Conservation (phyloP, 495 filamentous ascomycete genomes). For the Glarea lozoyensis region DNA sequence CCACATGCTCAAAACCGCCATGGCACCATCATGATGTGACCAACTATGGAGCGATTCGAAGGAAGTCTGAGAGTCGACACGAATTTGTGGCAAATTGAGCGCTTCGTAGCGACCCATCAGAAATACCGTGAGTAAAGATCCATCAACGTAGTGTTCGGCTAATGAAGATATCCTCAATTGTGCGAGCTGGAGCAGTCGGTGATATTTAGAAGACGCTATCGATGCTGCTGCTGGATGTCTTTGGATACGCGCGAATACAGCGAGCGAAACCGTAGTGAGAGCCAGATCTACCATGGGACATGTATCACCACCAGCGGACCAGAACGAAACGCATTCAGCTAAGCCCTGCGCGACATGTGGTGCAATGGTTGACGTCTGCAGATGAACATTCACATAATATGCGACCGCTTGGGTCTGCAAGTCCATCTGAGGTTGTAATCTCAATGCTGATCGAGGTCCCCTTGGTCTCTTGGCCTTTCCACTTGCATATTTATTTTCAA, state of each 20-base stretch:
- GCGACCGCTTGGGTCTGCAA: slow-evolving; percentile 13
- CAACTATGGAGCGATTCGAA: slow-evolving; percentile 1
- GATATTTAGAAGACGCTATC: slow-evolving; percentile 18
- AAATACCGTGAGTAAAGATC: slow-evolving; percentile 20
- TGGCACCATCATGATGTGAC: slow-evolving; percentile 22
- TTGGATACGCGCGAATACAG: slow-evolving; percentile 19
- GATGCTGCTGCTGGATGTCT: slow-evolving; percentile 15
- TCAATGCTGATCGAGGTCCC: slow-evolving; percentile 24
- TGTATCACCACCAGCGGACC: slow-evolving; percentile 4
- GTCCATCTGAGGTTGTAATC: slow-evolving; percentile 16
- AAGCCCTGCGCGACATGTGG: slow-evolving; percentile 6
- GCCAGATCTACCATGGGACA: slow-evolving; percentile 21
- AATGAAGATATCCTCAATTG: slow-evolving; percentile 8
- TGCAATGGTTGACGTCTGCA: slow-evolving; percentile 7
- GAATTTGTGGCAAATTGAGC: slow-evolving; percentile 3
- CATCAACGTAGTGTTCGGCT: slow-evolving; percentile 15
- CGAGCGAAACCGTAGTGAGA: slow-evolving; percentile 20
- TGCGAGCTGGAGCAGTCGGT: slow-evolving; percentile 9
- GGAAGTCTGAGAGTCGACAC: neutral
- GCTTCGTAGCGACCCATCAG: slow-evolving; percentile 25
- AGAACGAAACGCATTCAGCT: slow-evolving; percentile 3
- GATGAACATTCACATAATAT: slow-evolving; percentile 19
- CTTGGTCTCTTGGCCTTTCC: slow-evolving; percentile 23
- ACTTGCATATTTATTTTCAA: slow-evolving; percentile 24
- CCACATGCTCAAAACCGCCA: slow-evolving; percentile 22